Percentiles rank a stretch among this genome's conserved stretches.
Conservation (phyloP, 768 basidiomycete species). For the Collybia sordida region DNA sequence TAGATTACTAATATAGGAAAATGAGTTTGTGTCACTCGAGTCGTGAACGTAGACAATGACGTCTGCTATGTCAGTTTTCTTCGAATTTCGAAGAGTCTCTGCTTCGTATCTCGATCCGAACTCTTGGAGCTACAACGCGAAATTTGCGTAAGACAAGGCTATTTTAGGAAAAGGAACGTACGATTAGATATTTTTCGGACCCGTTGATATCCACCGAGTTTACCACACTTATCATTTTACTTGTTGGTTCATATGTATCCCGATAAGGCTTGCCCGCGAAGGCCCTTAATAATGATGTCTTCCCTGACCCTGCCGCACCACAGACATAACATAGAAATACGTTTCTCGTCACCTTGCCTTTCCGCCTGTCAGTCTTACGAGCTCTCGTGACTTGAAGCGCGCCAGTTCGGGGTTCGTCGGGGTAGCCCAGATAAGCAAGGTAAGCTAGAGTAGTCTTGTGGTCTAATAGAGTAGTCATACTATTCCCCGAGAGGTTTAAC, state of each 20-base stretch:
- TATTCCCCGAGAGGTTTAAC: conserved; percentile 29
- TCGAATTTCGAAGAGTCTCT: conserved; percentile 83
- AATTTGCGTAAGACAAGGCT: not conserved
- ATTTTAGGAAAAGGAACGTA: conserved; percentile 40
- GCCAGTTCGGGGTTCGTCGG: conserved; percentile 71
- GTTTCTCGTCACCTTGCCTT: conserved; percentile 85
- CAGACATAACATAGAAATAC: conserved; percentile 94
- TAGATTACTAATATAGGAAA: conserved; percentile 96
- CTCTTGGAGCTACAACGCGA: conserved; percentile 76
- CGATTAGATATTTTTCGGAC: conserved; percentile 94
- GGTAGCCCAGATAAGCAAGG: conserved; percentile 93
- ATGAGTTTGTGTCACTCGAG: conserved; percentile 98
- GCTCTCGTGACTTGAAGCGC: conserved; percentile 86
- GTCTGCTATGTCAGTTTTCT: conserved; percentile 91
- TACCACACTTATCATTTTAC: conserved; percentile 87
- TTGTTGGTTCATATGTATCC: conserved; percentile 83
- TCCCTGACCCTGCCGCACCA: conserved; percentile 94
- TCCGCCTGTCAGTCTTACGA: conserved; percentile 80
- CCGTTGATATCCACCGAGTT: conserved; percentile 95
- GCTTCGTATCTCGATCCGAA: conserved; percentile 96
- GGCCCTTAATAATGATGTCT: conserved; percentile 81
- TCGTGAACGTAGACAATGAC: conserved; percentile 96
- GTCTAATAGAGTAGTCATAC: conserved; percentile 97
- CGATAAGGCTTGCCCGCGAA: conserved; percentile 84
- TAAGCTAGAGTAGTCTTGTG: conserved; percentile 90